Conservation (phyloP, 495 filamentous ascomycete species). For the Annulohypoxylon nitens region DNA sequence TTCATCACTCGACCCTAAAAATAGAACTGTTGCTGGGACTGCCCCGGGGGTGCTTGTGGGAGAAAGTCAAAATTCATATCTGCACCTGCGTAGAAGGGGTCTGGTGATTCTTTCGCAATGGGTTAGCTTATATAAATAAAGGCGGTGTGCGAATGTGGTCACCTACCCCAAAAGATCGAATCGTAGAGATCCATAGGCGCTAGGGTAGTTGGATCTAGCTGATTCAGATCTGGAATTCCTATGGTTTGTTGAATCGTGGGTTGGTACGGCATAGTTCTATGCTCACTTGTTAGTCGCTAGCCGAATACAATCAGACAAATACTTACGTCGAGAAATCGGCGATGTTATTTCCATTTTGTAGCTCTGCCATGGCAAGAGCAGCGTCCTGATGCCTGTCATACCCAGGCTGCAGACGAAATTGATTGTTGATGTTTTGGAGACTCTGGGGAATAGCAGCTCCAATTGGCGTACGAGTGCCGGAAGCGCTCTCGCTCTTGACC, state of each 20-base stretch:
- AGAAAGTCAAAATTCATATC: conserved; percentile 68
- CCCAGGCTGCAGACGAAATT: conserved; percentile 49
- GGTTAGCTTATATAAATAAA: conserved; percentile 8
- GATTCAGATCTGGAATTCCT: conserved; percentile 53
- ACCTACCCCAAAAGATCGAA: conserved; percentile 70
- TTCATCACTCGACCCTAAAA: conserved; percentile 49
- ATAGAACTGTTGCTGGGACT: conserved; percentile 64
- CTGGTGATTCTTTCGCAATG: conserved; percentile 57
- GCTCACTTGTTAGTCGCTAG: conserved; percentile 17
- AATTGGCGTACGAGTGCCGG: conserved; percentile 59
- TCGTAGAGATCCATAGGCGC: conserved; percentile 71
- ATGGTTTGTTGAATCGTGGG: conserved; percentile 50
- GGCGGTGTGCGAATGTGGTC: background rate
- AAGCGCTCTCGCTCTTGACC: conserved; percentile 58
- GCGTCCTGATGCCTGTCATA: conserved; percentile 67
- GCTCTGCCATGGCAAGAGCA: conserved; percentile 67
- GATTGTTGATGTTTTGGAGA: conserved; percentile 38
- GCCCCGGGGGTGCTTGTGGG: conserved; percentile 62
- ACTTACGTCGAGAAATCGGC: conserved; percentile 54
- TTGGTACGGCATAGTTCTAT: conserved; percentile 48
- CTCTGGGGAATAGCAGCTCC: conserved; percentile 31
- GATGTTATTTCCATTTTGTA: conserved; percentile 62
- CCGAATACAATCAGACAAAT: background rate
- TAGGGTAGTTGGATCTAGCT: conserved; percentile 61
- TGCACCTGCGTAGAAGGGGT: conserved; percentile 62